phyloP scores from a whole-genome alignment of 139 green algal species.

The Cymbomonas tetramitiformis region DNA sequence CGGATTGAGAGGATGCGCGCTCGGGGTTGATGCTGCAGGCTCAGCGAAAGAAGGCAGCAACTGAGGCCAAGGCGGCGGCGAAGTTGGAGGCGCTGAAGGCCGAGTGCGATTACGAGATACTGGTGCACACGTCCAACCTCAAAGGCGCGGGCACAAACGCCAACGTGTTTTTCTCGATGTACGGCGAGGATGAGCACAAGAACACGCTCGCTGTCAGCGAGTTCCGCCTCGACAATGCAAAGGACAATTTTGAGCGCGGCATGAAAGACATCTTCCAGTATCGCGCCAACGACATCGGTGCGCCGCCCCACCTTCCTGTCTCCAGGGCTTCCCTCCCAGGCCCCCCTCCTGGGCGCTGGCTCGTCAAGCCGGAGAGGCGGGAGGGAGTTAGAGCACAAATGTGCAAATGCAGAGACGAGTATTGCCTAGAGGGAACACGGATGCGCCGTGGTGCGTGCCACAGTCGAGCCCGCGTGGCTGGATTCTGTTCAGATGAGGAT shows the following conservation, averaged over 20 bases:
- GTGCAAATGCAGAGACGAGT: no score
- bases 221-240: neutral
- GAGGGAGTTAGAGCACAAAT: no score
- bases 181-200: neutral
- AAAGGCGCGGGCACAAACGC: neutral
- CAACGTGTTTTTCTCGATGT: neutral
- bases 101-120: neutral
- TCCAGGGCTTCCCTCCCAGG: no score
- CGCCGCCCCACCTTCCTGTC: no score
- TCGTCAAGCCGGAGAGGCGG: no score
- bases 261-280: slow-evolving; percentile 4
- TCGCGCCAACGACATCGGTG: neutral
- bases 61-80: neutral
- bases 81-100: neutral
- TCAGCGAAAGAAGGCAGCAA: neutral
- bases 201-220: neutral
- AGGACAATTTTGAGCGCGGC: slow-evolving; percentile 25
- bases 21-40: no score
- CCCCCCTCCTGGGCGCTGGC: no score
- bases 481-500: no score
- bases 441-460: no score
- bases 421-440: no score
- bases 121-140: neutral
- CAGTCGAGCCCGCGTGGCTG: no score
- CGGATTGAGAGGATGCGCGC: no score